Base-by-base conservation (phyloP, 768 basidiomycete genomes). In the Suillus subalutaceus region DNA sequence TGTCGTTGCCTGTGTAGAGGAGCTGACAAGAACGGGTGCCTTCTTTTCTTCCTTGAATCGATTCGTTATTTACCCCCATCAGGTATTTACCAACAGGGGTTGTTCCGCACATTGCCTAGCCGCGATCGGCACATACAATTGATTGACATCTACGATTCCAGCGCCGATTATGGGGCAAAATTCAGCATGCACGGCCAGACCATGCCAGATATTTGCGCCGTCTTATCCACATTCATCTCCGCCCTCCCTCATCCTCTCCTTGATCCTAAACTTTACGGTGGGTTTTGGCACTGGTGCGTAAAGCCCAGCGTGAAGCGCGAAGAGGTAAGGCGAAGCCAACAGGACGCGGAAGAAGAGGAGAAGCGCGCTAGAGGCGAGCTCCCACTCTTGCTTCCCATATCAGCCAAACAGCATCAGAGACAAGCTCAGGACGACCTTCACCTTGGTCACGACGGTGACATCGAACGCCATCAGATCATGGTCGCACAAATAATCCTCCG, bases 401-500 rank as follows among this genome's bases (percentile, higher is more conserved):
- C 59, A 20, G 26, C 41, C 40, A 70, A 68, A 20, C 68, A 63
- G 0, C 68, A 60, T 16, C 64, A 63, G 0, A 70, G 69, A 12
- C 38, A 41, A 13, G 65, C 10, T 2, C 71, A 60, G 30, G 69
- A 66, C n/a, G 67, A 72, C 26, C 58, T 72, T 16, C 68, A 64
- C 46, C 18, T 69, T 37, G 70, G 71, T 8, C 40, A 64, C 52
- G 71, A 71, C 41, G 66, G 69, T 55, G 66, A 71, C 57, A 65
- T 78, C 32, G 82, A 80, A 66, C 59, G 69, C 8, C 68, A 76
- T 16, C 79, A 79, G 44, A 67, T 86, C 66, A 67, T 69, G 1
- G 76, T 77, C 35, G 84, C 85, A 16, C 83, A 83, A 64, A 75
- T 83, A 69, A 71, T 87, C 61, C 79, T 88, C n/a, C 82, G 83